Evolutionary conservation across 176 grass and related monocot genomes (phyloP), one percentile per base, ranked within the genome.

Genomic region (Poa annua): DNA sequence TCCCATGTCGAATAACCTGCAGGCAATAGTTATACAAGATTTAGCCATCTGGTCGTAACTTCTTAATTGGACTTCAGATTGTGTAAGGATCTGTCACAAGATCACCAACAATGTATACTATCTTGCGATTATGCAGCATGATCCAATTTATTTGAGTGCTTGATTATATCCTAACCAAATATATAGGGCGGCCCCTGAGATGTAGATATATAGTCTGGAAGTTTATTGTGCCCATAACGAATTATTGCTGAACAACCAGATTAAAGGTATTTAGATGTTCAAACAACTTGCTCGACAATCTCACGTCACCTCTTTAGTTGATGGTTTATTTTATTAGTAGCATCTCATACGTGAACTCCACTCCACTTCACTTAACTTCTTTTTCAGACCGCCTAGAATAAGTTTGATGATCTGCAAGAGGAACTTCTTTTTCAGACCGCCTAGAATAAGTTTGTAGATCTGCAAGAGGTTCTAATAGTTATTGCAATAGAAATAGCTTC

Each of bases 261-360:
- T 48, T 48, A 24, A 71, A 71, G 39, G 45, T 50, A 8, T 32
- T 6, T 12, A 33, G 7, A 32, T 26, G 45, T 74, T 7, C 71
- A 74, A 74, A 19, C 7, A 74, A 74, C 45, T 74, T 73, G 44
- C 44, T 73, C 5, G 8, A 73, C 6, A 73, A 25, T 73, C 42
- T 74, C 45, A 33, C 24, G 19, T 4, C 24, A 49, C 45, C 25
- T 50, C 70, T 74, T 74, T 19, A 51, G 24, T 50, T 50, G 44
- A 50, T 49, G 21, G 69, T 74, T 45, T 49, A 25, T 50, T 38
- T 69, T 47, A 48, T 74, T 74, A 51, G 71, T 15, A 51, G 1
- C 71, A 74, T 32, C 71, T 51, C 45, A 11, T 48, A 73, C 33
- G 71, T 51, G 8, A 74, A 74, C 45, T 50, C 45, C 22, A 74